Evolutionary conservation across 768 basidiomycete species (phyloP), one percentile per base, ranked within the genome.

Genomic region (Calocybe gangraenosa): DNA sequence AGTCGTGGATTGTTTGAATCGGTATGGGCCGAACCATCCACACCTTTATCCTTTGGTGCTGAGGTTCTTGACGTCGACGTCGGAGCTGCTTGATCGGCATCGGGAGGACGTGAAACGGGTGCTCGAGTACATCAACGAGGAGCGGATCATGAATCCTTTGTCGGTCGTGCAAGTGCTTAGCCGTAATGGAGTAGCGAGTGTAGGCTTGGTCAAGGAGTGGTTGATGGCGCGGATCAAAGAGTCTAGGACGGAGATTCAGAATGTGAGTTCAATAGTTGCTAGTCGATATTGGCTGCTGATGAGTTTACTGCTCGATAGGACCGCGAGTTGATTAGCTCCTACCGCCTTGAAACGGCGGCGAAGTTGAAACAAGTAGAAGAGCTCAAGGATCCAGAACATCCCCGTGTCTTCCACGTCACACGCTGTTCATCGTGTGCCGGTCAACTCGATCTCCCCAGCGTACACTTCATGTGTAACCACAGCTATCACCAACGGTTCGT

Each of bases 401-500:
- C 96, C 0, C 78, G 81, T 15, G 87, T 97, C 17, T 96, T 97
- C 73, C 93, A 97, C 59, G 89, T 95, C 49, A 94, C 93, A 7
- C 75, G 92, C 33, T 98, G 96, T 63, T 85, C 94, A 17, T 77
- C 84, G 3, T 98, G 96, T 62, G 77, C 83, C 13, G 90, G 85
- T 1, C 90, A 88, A 55, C 79, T 98, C 48, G 94, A 97, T 61
- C 78, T 97, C 8, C 95, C 96, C 0, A 87, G 81, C 52, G 75
- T 98, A 5, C 94, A 98, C 64, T 98, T 97, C 59, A 96, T 98
- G 95, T 99, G 95, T 65, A 84, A 86, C 57, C 96, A 98, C 61
- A 92, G 90, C 49, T 98, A 91, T 68, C 96, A 99, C 61, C 92
- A 95, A 60, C 75, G 93, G 91, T 90, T 66, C 60, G 65, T 46